phyloP scores from a whole-genome alignment of 805 yeast genomes.

The Kockiozyma suomiensis region DNA sequence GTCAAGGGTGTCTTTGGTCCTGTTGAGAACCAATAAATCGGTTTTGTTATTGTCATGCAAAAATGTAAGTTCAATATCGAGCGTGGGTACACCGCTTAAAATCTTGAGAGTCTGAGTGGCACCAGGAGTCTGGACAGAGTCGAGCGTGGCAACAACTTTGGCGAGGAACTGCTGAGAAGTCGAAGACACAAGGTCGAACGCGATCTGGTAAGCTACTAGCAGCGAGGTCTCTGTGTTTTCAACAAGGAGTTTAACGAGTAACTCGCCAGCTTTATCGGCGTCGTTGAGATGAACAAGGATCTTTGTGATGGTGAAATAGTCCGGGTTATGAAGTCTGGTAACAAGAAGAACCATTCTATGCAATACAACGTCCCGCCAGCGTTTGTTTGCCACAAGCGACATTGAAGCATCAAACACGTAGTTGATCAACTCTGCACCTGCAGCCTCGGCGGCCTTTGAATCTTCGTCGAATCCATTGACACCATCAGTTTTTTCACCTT shows the following conservation, averaged over 20 bases:
- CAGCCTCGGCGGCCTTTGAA: slow-evolving; percentile 50
- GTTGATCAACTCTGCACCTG: slow-evolving; percentile 58
- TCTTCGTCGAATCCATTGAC: slow-evolving; percentile 32
- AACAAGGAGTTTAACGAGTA: slow-evolving; percentile 63
- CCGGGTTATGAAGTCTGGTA: slow-evolving; percentile 63
- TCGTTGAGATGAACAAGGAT: slow-evolving; percentile 88
- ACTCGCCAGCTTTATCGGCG: slow-evolving; percentile 62
- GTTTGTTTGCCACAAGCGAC: slow-evolving; percentile 62
- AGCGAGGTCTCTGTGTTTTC: slow-evolving; percentile 47
- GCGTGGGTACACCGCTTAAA: slow-evolving; percentile 88
- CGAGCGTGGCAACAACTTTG: slow-evolving; percentile 45
- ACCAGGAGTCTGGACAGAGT: slow-evolving; percentile 40
- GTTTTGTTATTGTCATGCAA: slow-evolving; percentile 83
- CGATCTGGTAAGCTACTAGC: slow-evolving; percentile 83
- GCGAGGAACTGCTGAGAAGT: slow-evolving; percentile 88
- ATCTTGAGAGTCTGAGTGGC: slow-evolving; percentile 58
- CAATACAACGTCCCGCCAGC: slow-evolving; percentile 66
- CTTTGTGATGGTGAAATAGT: slow-evolving; percentile 80
- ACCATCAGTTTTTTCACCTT: slow-evolving; percentile 15
- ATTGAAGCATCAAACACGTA: slow-evolving; percentile 73
- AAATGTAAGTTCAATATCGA: slow-evolving; percentile 89
- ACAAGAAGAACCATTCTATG: slow-evolving; percentile 63
- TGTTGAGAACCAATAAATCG: slow-evolving; percentile 77
- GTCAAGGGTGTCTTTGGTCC: slow-evolving; percentile 78
- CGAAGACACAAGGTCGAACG: slow-evolving; percentile 88